These are phyloP conservation scores for Acanthochlamys bracteata DNA, from an alignment of 106 monocot genomes.

Conservation along the genomic window DNA sequence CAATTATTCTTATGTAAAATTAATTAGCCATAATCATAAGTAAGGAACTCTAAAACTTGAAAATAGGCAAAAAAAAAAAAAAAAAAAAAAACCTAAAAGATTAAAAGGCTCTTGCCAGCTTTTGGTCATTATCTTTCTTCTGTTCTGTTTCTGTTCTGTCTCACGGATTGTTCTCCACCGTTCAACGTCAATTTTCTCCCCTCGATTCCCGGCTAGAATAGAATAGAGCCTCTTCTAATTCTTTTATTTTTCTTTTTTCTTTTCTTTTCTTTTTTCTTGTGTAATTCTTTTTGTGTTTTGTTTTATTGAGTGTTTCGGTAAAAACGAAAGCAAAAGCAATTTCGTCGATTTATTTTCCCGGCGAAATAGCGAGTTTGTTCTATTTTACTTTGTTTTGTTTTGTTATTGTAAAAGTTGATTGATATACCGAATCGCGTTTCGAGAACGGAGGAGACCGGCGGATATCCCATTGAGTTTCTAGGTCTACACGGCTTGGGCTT, in stretches of 20 bases:
- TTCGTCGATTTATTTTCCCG: background rate
- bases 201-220: background rate
- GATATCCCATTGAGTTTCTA: too few species aligned
- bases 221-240: background rate
- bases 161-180: background rate
- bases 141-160: background rate
- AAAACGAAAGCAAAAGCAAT: background rate
- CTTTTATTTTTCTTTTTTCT: background rate
- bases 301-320: too few species aligned
- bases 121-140: background rate
- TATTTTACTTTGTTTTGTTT: background rate
- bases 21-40: too few species aligned
- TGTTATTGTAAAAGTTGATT: background rate
- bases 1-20: too few species aligned
- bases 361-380: background rate
- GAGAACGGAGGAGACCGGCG: background rate
- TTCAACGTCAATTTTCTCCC: background rate
- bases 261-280: background rate
- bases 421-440: background rate
- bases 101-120: background rate
- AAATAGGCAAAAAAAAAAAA: too few species aligned
- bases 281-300: too few species aligned
- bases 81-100: too few species aligned
- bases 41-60: too few species aligned
- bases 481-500: too few species aligned